Base-by-base conservation (phyloP, 352 stramenopile species). In the Pythium periplocum region DNA sequence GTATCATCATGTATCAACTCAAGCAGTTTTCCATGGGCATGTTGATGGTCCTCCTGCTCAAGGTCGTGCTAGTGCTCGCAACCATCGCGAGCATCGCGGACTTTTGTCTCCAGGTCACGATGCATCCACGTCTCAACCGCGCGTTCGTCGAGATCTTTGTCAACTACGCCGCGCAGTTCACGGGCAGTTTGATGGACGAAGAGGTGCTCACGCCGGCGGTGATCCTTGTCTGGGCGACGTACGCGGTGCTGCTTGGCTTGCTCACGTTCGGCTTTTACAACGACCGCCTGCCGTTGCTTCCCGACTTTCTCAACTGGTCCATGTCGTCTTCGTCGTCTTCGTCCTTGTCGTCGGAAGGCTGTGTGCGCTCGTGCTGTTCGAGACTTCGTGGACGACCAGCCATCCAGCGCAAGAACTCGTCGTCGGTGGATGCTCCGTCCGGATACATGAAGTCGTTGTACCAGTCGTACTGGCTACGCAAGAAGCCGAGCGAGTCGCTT, bases 141-240 rank as follows among this genome's bases (percentile, higher is more conserved):
- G 75, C 78, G 26, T 84, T 84, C 47, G 78, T 88, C 6, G 62
- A 79, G 39, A 75, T 85, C 43, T 86, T 88, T 50, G 59, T 83
- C 37, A 83, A 81, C 48, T 85, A 88, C 59, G 73, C 74, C 47
- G 64, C 62, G 32, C 73, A 86, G 51, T 83, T 88, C 52, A 78
- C 72, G 7, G 78, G 69, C 0, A 82, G 72, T 38, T 48, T 88
- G 12, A 66, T 57, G 38, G 77, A 86, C 58, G 75, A 88, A 53
- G 73, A 86, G 54, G 66, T 83, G 37, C 57, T 86, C 31, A 81
- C 75, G 10, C 65, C 71, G 35, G 69, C 75, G 8, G 73, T 86
- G 26, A 48, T 83, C 42, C 70, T 71, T 10, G 74, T 70, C 2
- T 88, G 78, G 78, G 52, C 59, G 0, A 60, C 83, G 1, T 88